Conservation (phyloP, 768 basidiomycete genomes). For the Flagelloscypha sp. region DNA sequence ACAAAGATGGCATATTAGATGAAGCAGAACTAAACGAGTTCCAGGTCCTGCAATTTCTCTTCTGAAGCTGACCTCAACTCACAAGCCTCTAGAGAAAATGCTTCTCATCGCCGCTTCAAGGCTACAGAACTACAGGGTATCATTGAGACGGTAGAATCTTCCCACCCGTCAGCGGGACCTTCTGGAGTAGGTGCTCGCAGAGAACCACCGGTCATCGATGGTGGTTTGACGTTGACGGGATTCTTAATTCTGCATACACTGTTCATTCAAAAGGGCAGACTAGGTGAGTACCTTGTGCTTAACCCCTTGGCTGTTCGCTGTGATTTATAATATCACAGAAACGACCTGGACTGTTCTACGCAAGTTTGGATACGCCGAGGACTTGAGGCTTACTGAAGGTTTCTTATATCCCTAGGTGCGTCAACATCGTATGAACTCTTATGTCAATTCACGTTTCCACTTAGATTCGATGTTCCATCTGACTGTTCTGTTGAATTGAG, state of each 20-base stretch:
- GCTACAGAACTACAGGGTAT: constrained; percentile 96
- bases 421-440: constrained; percentile 10
- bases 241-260: constrained; percentile 93
- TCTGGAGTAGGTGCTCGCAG: constrained; percentile 66
- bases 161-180: too few relatives aligned
- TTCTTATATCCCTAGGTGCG: constrained; percentile 87
- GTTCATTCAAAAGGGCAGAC: constrained; percentile 90
- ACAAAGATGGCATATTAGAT: constrained; percentile 91
- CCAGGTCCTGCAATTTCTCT: constrained; percentile 46
- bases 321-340: too few relatives aligned
- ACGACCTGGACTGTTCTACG: constrained; percentile 97
- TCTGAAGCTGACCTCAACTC: constrained; percentile 6
- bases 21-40: constrained; percentile 92
- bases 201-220: too few relatives aligned
- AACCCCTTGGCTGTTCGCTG: too few relatives aligned
- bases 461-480: constrained; percentile 83
- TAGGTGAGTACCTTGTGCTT: too few relatives aligned
- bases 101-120: constrained; percentile 88
- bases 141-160: constrained; percentile 80
- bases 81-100: constrained; percentile 66
- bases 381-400: constrained; percentile 78
- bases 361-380: constrained; percentile 94
- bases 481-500: constrained; percentile 96
- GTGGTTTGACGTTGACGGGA: constrained; percentile 84
- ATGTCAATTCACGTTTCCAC: constrained; percentile 6